These are phyloP conservation scores for Lentinula novae-zelandiae DNA, from an alignment of 1,284 basidiomycete species.

Conservation along the genomic window DNA sequence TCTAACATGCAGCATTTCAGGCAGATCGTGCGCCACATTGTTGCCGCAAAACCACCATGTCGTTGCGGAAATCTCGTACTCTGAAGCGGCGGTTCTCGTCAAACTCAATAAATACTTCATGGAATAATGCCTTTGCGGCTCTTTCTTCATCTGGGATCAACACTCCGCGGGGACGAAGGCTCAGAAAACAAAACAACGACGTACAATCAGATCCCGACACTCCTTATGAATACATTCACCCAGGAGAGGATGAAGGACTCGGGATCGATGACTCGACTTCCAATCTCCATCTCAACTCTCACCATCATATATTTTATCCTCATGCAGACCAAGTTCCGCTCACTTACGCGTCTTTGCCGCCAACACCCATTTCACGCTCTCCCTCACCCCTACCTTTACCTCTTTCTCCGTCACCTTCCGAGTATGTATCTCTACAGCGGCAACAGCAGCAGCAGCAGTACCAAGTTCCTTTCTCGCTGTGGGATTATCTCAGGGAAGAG, in stretches of 20 bases:
- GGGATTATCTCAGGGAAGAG: slow-evolving; percentile 90
- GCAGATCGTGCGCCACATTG: background rate
- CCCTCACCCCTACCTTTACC: slow-evolving; percentile 24
- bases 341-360: slow-evolving; percentile 64
- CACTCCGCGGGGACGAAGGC: slow-evolving; percentile 8
- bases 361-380: slow-evolving; percentile 60
- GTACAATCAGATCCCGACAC: background rate
- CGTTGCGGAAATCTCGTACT: slow-evolving; percentile 25
- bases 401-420: slow-evolving; percentile 18
- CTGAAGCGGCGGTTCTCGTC: slow-evolving; percentile 27
- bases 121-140: slow-evolving; percentile 14
- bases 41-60: background rate
- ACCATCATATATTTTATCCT: background rate
- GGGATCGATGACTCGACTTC: slow-evolving; percentile 1
- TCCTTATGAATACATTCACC: slow-evolving; percentile 6
- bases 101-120: slow-evolving; percentile 9
- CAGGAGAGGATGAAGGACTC: slow-evolving; percentile 2
- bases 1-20: no score
- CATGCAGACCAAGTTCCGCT: slow-evolving; percentile 23
- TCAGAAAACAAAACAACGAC: background rate
- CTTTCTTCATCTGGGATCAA: slow-evolving; percentile 5
- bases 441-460: background rate
- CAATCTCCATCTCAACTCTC: background rate
- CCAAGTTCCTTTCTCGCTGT: slow-evolving; percentile 68
- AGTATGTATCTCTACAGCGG: slow-evolving; percentile 1